These are phyloP conservation scores for Fomitopsis schrenkii DNA, from an alignment of 1,284 basidiomycete species.

Conservation along the genomic window DNA sequence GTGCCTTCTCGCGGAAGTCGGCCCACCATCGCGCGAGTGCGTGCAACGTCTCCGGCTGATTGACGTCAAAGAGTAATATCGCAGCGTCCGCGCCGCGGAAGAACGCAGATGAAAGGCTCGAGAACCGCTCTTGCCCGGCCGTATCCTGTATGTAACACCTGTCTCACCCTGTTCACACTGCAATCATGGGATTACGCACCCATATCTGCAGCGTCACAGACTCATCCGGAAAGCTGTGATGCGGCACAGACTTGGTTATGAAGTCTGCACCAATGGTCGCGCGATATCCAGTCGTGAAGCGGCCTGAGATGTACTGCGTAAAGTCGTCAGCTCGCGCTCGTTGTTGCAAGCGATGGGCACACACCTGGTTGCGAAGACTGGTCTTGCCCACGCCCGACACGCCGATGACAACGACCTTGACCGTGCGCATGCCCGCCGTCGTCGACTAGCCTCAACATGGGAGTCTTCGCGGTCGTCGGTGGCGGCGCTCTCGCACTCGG, in stretches of 20 bases:
- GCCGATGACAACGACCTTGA: constrained; percentile 76
- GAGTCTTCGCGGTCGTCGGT: neutral
- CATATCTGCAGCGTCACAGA: constrained; percentile 72
- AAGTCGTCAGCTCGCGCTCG: neutral
- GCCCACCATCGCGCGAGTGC: constrained; percentile 72
- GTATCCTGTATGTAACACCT: constrained; percentile 51
- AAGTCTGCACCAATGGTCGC: constrained; percentile 86
- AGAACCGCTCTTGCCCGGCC: constrained; percentile 82
- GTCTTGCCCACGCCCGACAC: constrained; percentile 78
- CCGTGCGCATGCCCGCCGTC: constrained; percentile 46
- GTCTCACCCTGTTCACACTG: neutral
- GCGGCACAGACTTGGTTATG: constrained; percentile 65
- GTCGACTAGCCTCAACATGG: constrained; percentile 9
- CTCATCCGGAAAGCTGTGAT: constrained; percentile 49
- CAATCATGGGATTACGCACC: constrained; percentile 40
- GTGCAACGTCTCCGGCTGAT: constrained; percentile 52
- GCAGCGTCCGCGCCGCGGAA: constrained; percentile 81
- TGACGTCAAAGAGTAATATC: constrained; percentile 78
- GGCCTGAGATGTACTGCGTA: constrained; percentile 65
- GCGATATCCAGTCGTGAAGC: constrained; percentile 70
- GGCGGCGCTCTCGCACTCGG: neutral
- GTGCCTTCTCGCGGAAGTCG: constrained; percentile 64
- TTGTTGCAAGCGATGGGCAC: constrained; percentile 14
- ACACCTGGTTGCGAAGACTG: constrained; percentile 64
- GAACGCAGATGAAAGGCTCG: constrained; percentile 73